A percentile compares a stretch with the other conserved stretches of the same genome.
These are phyloP conservation scores for Cercospora citrullina DNA, from an alignment of 2,329 filamentous ascomycete genomes.

Conservation along the genomic window DNA sequence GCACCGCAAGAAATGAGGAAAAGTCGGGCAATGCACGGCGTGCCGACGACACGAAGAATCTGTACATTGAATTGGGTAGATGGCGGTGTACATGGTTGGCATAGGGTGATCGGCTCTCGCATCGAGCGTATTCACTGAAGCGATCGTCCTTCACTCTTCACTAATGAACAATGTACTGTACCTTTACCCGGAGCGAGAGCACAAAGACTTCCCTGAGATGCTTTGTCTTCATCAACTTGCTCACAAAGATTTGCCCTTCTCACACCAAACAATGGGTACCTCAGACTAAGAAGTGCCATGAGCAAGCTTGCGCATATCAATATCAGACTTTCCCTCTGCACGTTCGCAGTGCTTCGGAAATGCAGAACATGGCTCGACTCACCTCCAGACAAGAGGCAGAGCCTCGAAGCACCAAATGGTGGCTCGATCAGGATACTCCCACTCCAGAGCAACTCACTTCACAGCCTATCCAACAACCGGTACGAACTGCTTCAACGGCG, in stretches of 20 bases:
- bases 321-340: background rate
- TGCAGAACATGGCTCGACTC: background rate
- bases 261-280: background rate
- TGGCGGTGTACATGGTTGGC: conserved; percentile 15
- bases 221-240: background rate
- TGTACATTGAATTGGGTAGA: conserved; percentile 14
- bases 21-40: background rate
- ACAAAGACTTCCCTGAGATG: background rate
- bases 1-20: conserved; percentile 24
- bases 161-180: background rate
- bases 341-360: background rate
- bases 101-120: conserved; percentile 11
- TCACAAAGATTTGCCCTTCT: background rate
- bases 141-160: background rate
- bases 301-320: background rate
- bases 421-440: background rate
- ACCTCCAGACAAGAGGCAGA: background rate
- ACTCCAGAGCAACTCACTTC: background rate
- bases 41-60: background rate
- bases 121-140: background rate
- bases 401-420: background rate
- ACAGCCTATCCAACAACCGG: background rate
- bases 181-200: background rate
- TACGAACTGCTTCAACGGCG: background rate
- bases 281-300: background rate